Evolutionary conservation across 495 filamentous ascomycete genomes (phyloP), one percentile per base, ranked within the genome.

Genomic region (Rostrohypoxylon terebratum): DNA sequence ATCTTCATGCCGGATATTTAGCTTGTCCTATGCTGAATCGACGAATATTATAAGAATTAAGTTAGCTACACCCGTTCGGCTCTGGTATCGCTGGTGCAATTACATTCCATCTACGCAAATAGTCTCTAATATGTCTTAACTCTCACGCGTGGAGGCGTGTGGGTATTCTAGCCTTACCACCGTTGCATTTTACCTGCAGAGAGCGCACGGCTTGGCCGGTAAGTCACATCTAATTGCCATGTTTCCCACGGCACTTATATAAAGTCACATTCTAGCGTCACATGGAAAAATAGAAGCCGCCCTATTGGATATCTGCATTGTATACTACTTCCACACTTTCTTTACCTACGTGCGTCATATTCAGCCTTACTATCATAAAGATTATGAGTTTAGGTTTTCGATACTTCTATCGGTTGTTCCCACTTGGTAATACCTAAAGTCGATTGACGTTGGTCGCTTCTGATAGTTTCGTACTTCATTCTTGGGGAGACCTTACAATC

Each of bases 121-220:
- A 38, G 36, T 38, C 13, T 10, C 36, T 55, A n/a, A n/a, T n/a
- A n/a, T n/a, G n/a, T n/a, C 3, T 20, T 6, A 2, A 45, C 11
- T 25, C 8, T 4, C 28, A 23, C 28, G 53, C 40, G 40, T 44
- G 40, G 28, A 28, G 14, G 14, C 14, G n/a, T 18, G 16, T 16
- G 16, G 5, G 21, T 33, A 13, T 28, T 59, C 59, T 18, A 64
- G 68, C 57, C 55, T 44, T 66, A 71, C 48, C 13, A 57, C 9
- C 31, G 62, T 62, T 71, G 45, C 59, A 62, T 68, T 40, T 57
- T 28, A 57, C 48, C n/a, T 62, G 18, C 38, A 57, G 31, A 3
- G 55, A 44, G 6, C 23, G 50, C 25, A 33, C 14, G 23, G 50
- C 8, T 54, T 54, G 11, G 25, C 25, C 25, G 25, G 23, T 51